Base-by-base conservation (phyloP, 2,329 filamentous ascomycete genomes). In the Aspergillus alliaceus region DNA sequence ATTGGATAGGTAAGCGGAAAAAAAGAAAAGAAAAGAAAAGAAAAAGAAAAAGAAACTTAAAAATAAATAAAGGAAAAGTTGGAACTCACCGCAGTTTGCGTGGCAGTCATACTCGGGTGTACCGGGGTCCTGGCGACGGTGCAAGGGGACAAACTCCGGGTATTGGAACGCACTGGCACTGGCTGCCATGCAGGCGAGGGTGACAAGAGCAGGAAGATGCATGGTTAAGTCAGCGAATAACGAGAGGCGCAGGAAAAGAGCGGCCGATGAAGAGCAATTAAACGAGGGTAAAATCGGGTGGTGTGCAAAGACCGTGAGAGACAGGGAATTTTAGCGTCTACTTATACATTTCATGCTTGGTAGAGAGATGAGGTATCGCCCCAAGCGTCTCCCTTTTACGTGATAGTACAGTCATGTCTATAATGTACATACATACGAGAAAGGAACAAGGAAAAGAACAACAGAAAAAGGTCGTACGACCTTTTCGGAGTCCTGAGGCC, bases 41-140 rank as follows among this genome's bases (percentile, higher is more conserved):
- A n/a, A n/a, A 15, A 4, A 14, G 15, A 14, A n/a, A 15, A 6
- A 35, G 11, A 14, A 7, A 6, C 27, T 9, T 29, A 9, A 29
- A 29, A 29, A 29, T 29, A 9, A 9, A n/a, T n/a, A n/a, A 9
- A 29, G 14, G 37, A 3, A 11, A 4, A 7, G 25, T 12, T 2
- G 1, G 15, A 9, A 59, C 65, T 32, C 64, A 75, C 72, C 72
- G 56, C 72, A 75, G 51, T 69, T 63, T 9, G 65, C 64, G 50
- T 74, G 72, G 29, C 72, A 74, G 2, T 74, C 64, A 51, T 74
- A 74, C n/a, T 67, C 58, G 4, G 69, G 67, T 24, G 66, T 69
- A 6, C 68, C 71, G 1, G 66, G 67, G 18, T 59, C 50, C 32
- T 55, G 32, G 48, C 53, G 29, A 49, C 55, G 54, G 20, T 51